Evolutionary conservation across 352 stramenopile species (phyloP).

Genomic region (Aphanomyces euteiches): DNA sequence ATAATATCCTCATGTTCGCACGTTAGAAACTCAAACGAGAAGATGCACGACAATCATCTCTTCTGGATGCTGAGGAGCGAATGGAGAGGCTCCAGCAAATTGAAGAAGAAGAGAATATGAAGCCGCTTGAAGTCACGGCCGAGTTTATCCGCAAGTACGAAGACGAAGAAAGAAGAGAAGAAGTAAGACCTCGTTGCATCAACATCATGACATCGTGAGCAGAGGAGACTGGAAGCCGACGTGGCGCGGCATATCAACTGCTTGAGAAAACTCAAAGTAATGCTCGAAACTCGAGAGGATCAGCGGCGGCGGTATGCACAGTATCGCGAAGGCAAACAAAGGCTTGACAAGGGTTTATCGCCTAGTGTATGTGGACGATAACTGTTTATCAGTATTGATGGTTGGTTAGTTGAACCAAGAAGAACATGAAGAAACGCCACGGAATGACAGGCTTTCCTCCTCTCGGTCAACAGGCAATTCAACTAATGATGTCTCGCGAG

Average conservation of each 20-base stretch:
- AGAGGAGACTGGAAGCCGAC: conserved; percentile 69
- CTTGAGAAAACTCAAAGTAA: conserved; percentile 71
- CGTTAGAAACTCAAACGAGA: conserved; percentile 67
- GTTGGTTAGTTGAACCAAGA: conserved; percentile 18
- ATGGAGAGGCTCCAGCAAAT: conserved; percentile 88
- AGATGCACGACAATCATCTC: conserved; percentile 49
- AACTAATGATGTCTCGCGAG: conserved; percentile 16
- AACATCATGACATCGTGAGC: conserved; percentile 23
- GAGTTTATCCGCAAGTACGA: conserved; percentile 87
- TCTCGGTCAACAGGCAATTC: background rate
- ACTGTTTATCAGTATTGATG: too few relatives aligned
- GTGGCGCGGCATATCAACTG: conserved; percentile 87
- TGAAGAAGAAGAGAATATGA: conserved; percentile 89
- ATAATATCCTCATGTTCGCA: background rate
- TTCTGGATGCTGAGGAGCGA: conserved; percentile 65
- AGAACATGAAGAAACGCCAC: conserved; percentile 9
- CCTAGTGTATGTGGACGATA: background rate
- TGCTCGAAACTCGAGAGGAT: conserved; percentile 59
- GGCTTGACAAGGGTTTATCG: conserved; percentile 37
- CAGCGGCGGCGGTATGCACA: conserved; percentile 52
- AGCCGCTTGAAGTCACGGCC: conserved; percentile 85
- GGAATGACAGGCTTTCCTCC: background rate
- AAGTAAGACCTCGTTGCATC: conserved; percentile 24
- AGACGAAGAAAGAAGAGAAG: conserved; percentile 54
- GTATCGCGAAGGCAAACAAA: conserved; percentile 58